These are phyloP conservation scores for Hydnomerulius pinastri DNA, from an alignment of 768 basidiomycete genomes.

Conservation along the genomic window DNA sequence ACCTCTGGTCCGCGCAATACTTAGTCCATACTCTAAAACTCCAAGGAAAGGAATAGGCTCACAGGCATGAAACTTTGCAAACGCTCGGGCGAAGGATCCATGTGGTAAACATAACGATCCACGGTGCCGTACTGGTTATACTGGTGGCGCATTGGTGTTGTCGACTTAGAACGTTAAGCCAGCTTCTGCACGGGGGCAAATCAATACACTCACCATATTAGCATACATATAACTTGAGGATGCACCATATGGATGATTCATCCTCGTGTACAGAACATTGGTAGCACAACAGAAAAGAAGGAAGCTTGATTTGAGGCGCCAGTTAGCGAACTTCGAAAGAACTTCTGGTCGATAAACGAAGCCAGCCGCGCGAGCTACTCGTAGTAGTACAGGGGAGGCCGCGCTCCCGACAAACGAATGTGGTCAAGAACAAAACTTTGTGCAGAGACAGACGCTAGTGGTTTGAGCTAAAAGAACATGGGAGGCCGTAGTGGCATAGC, in stretches of 20 bases:
- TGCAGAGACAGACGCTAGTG: slow-evolving; percentile 4
- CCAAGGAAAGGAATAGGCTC: background rate
- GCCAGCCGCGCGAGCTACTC: background rate
- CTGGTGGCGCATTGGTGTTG: slow-evolving; percentile 4
- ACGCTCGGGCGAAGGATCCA: slow-evolving; percentile 14
- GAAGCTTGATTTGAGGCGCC: background rate
- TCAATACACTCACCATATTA: slow-evolving; percentile 16
- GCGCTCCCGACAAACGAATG: background rate
- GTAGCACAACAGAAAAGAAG: slow-evolving; percentile 4
- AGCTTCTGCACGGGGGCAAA: background rate
- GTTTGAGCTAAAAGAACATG: too few relatives aligned
- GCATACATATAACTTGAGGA: slow-evolving; percentile 29
- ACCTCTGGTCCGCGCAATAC: slow-evolving; percentile 17
- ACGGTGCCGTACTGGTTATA: background rate
- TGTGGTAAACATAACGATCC: background rate
- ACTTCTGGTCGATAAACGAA: background rate
- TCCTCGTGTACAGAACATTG: slow-evolving; percentile 24
- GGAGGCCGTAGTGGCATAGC: too few relatives aligned
- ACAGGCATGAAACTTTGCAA: slow-evolving; percentile 31
- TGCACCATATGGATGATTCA: slow-evolving; percentile 33
- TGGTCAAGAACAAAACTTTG: background rate
- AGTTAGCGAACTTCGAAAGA: background rate
- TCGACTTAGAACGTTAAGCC: background rate
- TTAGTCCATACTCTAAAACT: background rate
- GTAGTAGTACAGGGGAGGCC: background rate